Conservation (phyloP, 208 protist genomes). For the Trypanosoma conorhini region DNA sequence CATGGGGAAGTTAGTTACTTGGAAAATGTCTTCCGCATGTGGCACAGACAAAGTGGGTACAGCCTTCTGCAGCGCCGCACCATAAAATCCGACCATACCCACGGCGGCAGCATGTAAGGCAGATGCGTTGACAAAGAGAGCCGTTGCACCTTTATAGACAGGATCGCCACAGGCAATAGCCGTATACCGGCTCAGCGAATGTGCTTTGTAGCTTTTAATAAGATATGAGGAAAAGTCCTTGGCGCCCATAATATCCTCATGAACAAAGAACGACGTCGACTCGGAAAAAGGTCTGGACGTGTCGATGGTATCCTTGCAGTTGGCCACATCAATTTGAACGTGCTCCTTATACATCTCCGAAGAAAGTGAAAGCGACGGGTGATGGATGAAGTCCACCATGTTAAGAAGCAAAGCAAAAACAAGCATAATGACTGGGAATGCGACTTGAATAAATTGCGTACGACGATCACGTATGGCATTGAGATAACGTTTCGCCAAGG, state of each 20-base stretch:
- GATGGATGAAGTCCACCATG: constrained; percentile 43
- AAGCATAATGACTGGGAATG: constrained; percentile 64
- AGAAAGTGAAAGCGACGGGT: constrained; percentile 32
- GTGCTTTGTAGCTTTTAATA: constrained; percentile 41
- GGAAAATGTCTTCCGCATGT: constrained; percentile 12
- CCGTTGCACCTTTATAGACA: constrained; percentile 6
- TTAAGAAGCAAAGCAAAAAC: constrained; percentile 74
- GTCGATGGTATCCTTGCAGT: constrained; percentile 36
- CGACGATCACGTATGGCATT: constrained; percentile 61
- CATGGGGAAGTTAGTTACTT: constrained; percentile 36
- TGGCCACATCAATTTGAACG: constrained; percentile 33
- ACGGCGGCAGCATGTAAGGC: constrained; percentile 45
- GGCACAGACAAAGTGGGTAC: not conserved
- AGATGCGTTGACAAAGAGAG: constrained; percentile 62
- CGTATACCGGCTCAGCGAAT: constrained; percentile 44
- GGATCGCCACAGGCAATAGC: constrained; percentile 43
- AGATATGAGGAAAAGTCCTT: constrained; percentile 35
- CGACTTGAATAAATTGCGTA: constrained; percentile 72
- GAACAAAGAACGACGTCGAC: constrained; percentile 12
- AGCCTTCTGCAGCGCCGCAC: constrained; percentile 30
- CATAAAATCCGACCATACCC: constrained; percentile 36
- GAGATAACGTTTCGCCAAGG: constrained; percentile 60
- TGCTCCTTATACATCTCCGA: constrained; percentile 31
- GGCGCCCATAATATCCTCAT: constrained; percentile 23
- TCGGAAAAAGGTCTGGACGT: constrained; percentile 28